Conservation (phyloP, 2,329 filamentous ascomycete species). For the Botrytis fragariae region DNA sequence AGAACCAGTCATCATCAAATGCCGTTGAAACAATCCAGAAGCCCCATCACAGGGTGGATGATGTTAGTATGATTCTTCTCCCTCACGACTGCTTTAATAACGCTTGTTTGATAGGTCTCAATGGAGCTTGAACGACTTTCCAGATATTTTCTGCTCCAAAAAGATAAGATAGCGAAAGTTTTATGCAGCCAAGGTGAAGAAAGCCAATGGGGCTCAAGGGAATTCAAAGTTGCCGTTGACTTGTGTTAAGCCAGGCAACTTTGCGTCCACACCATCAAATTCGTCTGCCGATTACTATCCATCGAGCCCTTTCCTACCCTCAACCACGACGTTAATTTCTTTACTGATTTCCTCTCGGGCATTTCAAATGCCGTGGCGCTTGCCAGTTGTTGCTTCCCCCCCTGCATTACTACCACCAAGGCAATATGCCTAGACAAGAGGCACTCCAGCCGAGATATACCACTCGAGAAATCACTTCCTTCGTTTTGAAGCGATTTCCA, state of each 20-base stretch:
- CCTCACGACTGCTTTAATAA: neutral
- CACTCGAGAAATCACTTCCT: neutral
- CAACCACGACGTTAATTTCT: neutral
- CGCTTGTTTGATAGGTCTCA: neutral
- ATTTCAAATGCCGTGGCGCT: neutral
- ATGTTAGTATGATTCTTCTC: neutral
- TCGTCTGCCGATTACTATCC: neutral
- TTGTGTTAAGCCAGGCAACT: neutral
- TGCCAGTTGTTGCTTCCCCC: neutral
- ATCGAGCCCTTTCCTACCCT: neutral
- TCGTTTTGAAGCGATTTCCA: conserved; percentile 12
- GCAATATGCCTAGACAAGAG: conserved; percentile 12
- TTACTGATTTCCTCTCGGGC: neutral
- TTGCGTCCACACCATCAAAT: neutral
- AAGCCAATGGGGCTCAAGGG: neutral
- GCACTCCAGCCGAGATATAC: neutral
- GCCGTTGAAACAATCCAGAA: neutral
- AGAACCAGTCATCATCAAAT: neutral
- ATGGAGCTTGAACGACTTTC: neutral
- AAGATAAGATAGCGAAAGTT: neutral
- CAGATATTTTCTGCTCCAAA: neutral
- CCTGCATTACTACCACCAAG: neutral
- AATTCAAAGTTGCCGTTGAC: neutral
- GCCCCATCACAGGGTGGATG: neutral
- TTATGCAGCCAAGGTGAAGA: neutral